These are phyloP conservation scores for Sonneratia caseolaris DNA, from an alignment of 345 rosid genomes.

Conservation along the genomic window DNA sequence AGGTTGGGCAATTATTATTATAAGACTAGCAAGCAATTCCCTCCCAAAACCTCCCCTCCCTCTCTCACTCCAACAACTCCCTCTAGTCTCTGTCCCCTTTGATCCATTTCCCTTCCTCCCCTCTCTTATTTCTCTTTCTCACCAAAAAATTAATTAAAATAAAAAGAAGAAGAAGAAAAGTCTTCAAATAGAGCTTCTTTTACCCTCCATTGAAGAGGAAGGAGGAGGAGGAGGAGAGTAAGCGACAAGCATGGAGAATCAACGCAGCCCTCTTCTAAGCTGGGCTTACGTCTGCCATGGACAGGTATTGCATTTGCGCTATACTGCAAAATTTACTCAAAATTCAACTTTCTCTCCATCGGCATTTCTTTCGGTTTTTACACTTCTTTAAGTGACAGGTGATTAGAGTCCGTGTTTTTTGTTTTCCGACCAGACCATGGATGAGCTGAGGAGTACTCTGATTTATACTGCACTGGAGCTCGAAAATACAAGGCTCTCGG, in stretches of 20 bases:
- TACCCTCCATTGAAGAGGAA: too few relatives aligned
- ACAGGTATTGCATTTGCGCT: slow-evolving; percentile 22
- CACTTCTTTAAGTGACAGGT: not conserved
- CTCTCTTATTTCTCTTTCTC: not conserved
- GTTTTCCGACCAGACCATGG: slow-evolving; percentile 37
- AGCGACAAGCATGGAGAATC: slow-evolving; percentile 10
- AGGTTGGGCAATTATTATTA: too few relatives aligned
- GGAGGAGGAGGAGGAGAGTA: not conserved
- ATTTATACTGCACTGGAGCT: slow-evolving; percentile 63
- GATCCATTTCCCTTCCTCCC: too few relatives aligned
- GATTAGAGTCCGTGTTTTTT: not conserved
- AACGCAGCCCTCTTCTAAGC: slow-evolving; percentile 33
- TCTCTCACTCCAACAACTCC: not conserved
- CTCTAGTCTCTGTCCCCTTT: too few relatives aligned
- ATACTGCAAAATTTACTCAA: not conserved
- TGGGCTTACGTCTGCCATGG: slow-evolving; percentile 58
- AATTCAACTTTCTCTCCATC: not conserved
- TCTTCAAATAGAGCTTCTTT: not conserved
- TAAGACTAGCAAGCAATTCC: too few relatives aligned
- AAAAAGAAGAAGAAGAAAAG: too few relatives aligned
- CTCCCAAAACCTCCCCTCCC: too few relatives aligned
- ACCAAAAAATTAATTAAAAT: too few relatives aligned
- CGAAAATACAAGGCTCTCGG: slow-evolving; percentile 56
- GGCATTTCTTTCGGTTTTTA: not conserved
- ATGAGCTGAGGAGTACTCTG: slow-evolving; percentile 62